Evolutionary conservation across 1,284 basidiomycete genomes (phyloP).

Genomic region (Chondrostereum purpureum): DNA sequence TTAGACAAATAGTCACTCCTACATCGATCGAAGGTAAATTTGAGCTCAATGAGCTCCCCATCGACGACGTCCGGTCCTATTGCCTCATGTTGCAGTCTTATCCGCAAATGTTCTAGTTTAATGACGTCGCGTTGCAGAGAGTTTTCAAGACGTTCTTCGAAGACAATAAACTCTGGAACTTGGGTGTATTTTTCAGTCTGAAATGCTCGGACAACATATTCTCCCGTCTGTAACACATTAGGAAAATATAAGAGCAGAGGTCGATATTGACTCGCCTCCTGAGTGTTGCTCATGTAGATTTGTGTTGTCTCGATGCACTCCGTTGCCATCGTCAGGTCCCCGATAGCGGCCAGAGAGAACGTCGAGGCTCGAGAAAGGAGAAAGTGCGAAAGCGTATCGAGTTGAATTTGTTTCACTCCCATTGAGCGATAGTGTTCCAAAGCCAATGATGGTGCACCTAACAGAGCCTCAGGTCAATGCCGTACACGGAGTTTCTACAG

Average conservation of each 20-base stretch:
- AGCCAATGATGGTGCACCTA: constrained; percentile 64
- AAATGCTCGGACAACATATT: constrained; percentile 74
- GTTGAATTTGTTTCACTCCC: constrained; percentile 76
- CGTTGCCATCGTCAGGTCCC: constrained; percentile 62
- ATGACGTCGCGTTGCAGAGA: constrained; percentile 76
- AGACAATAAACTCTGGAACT: constrained; percentile 75
- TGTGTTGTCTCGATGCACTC: constrained; percentile 74
- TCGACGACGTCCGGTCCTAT: constrained; percentile 64
- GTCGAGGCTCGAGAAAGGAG: constrained; percentile 72
- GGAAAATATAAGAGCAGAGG: constrained; percentile 4
- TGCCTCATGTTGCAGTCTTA: constrained; percentile 71
- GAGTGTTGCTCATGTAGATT: constrained; percentile 70
- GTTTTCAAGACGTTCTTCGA: constrained; percentile 72
- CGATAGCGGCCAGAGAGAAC: constrained; percentile 66
- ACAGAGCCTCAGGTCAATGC: too few species aligned
- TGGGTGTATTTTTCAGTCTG: constrained; percentile 73
- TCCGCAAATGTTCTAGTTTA: constrained; percentile 75
- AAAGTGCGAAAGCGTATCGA: constrained; percentile 80
- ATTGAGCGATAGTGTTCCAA: constrained; percentile 72
- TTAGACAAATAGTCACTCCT: constrained; percentile 22
- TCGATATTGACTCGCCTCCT: constrained; percentile 45
- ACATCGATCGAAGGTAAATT: constrained; percentile 78
- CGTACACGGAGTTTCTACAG: too few species aligned
- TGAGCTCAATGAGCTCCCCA: constrained; percentile 76
- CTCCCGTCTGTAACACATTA: constrained; percentile 52